phyloP scores from a whole-genome alignment of 352 stramenopile species.

The Pythium oligandrum region DNA sequence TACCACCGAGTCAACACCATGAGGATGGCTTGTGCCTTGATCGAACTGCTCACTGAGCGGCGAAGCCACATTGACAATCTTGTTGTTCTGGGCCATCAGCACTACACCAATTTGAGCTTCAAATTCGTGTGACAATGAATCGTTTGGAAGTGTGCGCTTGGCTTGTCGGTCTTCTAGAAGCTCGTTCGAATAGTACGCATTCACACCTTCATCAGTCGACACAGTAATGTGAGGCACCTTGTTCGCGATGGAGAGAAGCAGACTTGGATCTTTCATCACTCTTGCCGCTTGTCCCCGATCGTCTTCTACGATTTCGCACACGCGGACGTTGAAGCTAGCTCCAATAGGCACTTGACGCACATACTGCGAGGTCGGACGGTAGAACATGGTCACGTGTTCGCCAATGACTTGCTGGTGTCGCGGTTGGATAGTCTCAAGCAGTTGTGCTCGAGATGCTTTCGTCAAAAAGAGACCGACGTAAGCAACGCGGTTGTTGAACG shows the following conservation, averaged over 20 bases:
- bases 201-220: slow-evolving; percentile 37
- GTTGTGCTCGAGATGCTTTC: slow-evolving; percentile 17
- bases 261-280: slow-evolving; percentile 32
- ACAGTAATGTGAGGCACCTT: slow-evolving; percentile 63
- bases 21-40: neutral
- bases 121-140: slow-evolving; percentile 5
- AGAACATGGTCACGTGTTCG: slow-evolving; percentile 70
- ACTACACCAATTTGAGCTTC: slow-evolving; percentile 25
- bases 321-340: slow-evolving; percentile 24
- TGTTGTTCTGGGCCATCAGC: slow-evolving; percentile 36
- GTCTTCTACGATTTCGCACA: slow-evolving; percentile 41
- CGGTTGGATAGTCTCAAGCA: slow-evolving; percentile 26
- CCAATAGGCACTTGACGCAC: slow-evolving; percentile 39
- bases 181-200: slow-evolving; percentile 65
- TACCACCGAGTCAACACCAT: neutral
- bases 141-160: slow-evolving; percentile 16
- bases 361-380: slow-evolving; percentile 50
- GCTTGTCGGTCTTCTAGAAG: slow-evolving; percentile 25
- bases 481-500: slow-evolving; percentile 24
- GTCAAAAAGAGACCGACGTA: slow-evolving; percentile 62
- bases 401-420: slow-evolving; percentile 35
- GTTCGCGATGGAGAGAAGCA: slow-evolving; percentile 41
- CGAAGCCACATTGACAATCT: slow-evolving; percentile 9
- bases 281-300: slow-evolving; percentile 35
- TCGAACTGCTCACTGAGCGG: slow-evolving; percentile 11